Evolutionary conservation across 192 early-diverging fungal genomes (phyloP).

Genomic region (Backusella mclennaniae): DNA sequence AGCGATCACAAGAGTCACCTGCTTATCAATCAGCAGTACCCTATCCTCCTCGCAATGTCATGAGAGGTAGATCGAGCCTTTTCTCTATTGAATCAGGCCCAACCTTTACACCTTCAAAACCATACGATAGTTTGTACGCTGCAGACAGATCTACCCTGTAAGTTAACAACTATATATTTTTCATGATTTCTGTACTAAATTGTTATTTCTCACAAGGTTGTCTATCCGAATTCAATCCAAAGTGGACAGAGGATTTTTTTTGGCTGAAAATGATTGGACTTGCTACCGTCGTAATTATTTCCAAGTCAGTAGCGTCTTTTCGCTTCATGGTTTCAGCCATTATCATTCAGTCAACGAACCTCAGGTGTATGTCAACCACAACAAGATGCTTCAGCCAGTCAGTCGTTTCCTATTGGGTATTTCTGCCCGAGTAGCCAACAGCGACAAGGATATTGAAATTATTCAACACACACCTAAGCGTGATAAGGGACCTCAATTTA

Average conservation of each 20-base stretch:
- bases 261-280: slow-evolving; percentile 76
- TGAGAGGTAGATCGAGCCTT: slow-evolving; percentile 6
- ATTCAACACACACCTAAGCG: slow-evolving; percentile 80
- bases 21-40: slow-evolving; percentile 1
- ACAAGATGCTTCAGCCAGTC: slow-evolving; percentile 51
- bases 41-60: not conserved
- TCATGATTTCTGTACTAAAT: not conserved
- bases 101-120: slow-evolving; percentile 14
- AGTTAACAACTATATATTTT: not conserved
- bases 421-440: slow-evolving; percentile 54
- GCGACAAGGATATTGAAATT: slow-evolving; percentile 59
- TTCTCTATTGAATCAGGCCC: slow-evolving; percentile 15
- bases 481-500: slow-evolving; percentile 80
- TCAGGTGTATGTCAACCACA: slow-evolving; percentile 17
- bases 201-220: slow-evolving; percentile 37
- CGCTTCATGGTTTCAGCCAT: slow-evolving; percentile 23
- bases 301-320: slow-evolving; percentile 61
- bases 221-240: slow-evolving; percentile 56
- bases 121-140: slow-evolving; percentile 23
- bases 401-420: slow-evolving; percentile 64
- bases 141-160: slow-evolving; percentile 18
- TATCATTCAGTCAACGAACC: not conserved
- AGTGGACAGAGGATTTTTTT: slow-evolving; percentile 79
- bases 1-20: not conserved
- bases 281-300: slow-evolving; percentile 92